A percentile compares a stretch with the other conserved stretches of the same genome.
Conservation (phyloP, 2,329 filamentous ascomycete species). For the Cladobotryum mycophilum region DNA sequence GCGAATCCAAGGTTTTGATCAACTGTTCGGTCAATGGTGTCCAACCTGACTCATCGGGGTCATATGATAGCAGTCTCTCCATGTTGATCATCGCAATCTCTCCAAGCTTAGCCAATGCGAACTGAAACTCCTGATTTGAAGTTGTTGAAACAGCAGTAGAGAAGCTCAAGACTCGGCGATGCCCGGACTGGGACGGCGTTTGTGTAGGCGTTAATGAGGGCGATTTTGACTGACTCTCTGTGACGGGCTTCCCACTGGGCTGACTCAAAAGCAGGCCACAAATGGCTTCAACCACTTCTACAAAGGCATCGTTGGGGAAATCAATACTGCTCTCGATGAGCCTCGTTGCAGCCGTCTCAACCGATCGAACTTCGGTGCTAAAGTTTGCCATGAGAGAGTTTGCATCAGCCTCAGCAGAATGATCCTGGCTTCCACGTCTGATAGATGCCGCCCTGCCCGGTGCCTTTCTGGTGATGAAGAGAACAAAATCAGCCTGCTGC, state of each 20-base stretch:
- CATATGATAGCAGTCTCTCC: slow-evolving; percentile 62
- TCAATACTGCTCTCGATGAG: slow-evolving; percentile 89
- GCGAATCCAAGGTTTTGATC: slow-evolving; percentile 43
- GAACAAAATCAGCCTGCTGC: slow-evolving; percentile 84
- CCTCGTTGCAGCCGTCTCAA: slow-evolving; percentile 78
- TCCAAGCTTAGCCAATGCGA: slow-evolving; percentile 67
- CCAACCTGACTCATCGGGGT: slow-evolving; percentile 71
- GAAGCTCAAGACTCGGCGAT: slow-evolving; percentile 43
- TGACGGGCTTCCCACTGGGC: slow-evolving; percentile 18
- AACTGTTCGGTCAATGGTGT: slow-evolving; percentile 53
- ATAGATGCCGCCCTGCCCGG: slow-evolving; percentile 46
- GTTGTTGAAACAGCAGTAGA: slow-evolving; percentile 39
- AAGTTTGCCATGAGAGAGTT: slow-evolving; percentile 58
- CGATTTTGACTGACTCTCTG: slow-evolving; percentile 12
- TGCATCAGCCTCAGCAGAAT: slow-evolving; percentile 45
- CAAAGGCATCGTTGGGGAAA: slow-evolving; percentile 77
- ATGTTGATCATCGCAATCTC: slow-evolving; percentile 70
- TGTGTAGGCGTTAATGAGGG: slow-evolving; percentile 19
- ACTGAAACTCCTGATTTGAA: slow-evolving; percentile 56
- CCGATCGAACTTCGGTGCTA: slow-evolving; percentile 73
- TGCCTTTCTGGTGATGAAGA: slow-evolving; percentile 57
- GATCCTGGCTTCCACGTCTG: slow-evolving; percentile 37
- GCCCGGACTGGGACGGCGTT: slow-evolving; percentile 32
- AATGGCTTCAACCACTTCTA: slow-evolving; percentile 68
- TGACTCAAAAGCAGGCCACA: slow-evolving; percentile 58